Conservation (phyloP, 2,329 filamentous ascomycete genomes). For the Clonostachys byssicola region DNA sequence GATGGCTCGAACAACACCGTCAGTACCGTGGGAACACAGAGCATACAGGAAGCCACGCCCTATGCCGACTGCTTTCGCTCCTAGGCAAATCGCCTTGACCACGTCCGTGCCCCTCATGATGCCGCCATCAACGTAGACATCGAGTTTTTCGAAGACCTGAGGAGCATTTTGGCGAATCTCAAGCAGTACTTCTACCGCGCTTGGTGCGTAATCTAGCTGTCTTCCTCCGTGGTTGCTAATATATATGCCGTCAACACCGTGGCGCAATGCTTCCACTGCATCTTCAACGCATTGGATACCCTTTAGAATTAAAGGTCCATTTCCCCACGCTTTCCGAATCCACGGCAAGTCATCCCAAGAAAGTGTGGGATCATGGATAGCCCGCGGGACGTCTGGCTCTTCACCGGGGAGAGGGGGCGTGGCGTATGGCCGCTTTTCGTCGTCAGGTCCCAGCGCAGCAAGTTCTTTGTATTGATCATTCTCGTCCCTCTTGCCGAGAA, state of each 20-base stretch:
- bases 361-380: slow-evolving; percentile 53
- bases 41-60: slow-evolving; percentile 56
- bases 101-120: slow-evolving; percentile 63
- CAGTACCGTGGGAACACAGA: slow-evolving; percentile 44
- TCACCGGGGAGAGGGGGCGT: slow-evolving; percentile 10
- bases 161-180: slow-evolving; percentile 52
- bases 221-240: slow-evolving; percentile 37
- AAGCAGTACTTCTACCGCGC: slow-evolving; percentile 49
- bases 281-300: slow-evolving; percentile 34
- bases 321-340: slow-evolving; percentile 55
- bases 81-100: slow-evolving; percentile 62
- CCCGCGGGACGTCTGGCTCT: slow-evolving; percentile 44
- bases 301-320: slow-evolving; percentile 42
- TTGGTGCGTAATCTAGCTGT: slow-evolving; percentile 30
- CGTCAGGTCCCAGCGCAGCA: neutral
- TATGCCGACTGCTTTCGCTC: slow-evolving; percentile 59
- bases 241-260: slow-evolving; percentile 31
- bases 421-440: neutral
- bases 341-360: slow-evolving; percentile 60
- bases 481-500: slow-evolving; percentile 49
- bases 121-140: slow-evolving; percentile 63
- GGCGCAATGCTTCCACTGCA: slow-evolving; percentile 25
- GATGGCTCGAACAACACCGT: slow-evolving; percentile 47
- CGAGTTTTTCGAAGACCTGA: slow-evolving; percentile 50
- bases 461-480: slow-evolving; percentile 24